These are phyloP conservation scores for Fragilaria radians DNA, from an alignment of 108 stramenopile species.

Conservation along the genomic window DNA sequence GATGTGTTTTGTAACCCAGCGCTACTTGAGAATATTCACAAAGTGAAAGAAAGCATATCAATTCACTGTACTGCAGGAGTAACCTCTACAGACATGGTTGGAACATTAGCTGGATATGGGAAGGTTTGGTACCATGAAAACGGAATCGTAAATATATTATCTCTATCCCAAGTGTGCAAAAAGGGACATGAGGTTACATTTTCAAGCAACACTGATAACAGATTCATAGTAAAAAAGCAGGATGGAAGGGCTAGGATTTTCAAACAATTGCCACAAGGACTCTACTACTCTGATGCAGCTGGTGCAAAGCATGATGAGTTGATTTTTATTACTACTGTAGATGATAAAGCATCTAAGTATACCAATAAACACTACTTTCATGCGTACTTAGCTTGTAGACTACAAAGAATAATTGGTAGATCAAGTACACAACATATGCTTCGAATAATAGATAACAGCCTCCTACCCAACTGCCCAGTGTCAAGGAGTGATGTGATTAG, in stretches of 20 bases:
- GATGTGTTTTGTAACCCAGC: conserved; percentile 25
- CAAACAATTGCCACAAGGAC: not conserved
- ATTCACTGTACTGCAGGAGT: conserved; percentile 24
- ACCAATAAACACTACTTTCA: not conserved
- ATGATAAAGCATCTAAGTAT: conserved; percentile 1
- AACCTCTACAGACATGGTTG: conserved; percentile 3
- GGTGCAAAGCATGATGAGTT: not conserved
- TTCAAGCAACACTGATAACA: conserved; percentile 11
- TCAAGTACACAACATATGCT: no score
- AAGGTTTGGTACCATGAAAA: conserved; percentile 34
- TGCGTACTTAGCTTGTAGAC: not conserved
- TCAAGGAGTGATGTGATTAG: conserved; percentile 27
- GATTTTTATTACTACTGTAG: not conserved
- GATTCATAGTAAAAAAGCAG: conserved; percentile 5
- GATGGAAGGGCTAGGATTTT: not conserved
- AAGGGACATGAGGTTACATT: conserved; percentile 14
- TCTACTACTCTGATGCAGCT: not conserved
- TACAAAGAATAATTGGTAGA: conserved; percentile 5
- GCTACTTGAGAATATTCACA: conserved; percentile 14
- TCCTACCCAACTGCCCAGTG: no score
- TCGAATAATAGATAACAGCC: conserved; percentile 8
- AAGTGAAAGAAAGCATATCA: not conserved
- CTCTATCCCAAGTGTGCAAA: conserved; percentile 13
- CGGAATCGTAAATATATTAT: conserved; percentile 41
- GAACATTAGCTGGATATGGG: conserved; percentile 19